These are phyloP conservation scores for Parastagonospora nodorum DNA, from an alignment of 2,329 filamentous ascomycete species.

Conservation along the genomic window DNA sequence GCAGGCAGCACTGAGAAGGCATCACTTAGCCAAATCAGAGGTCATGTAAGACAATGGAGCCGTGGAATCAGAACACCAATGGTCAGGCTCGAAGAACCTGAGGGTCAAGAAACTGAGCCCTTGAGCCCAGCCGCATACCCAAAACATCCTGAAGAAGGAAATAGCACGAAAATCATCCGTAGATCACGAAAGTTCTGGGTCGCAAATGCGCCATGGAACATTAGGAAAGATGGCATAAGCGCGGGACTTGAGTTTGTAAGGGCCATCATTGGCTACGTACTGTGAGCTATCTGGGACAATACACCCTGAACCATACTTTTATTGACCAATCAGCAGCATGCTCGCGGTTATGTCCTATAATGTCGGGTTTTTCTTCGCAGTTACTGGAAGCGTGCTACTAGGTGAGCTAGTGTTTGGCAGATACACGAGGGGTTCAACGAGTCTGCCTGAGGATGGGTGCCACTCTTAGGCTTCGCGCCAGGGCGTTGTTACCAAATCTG, in stretches of 20 bases:
- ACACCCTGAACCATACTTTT: not conserved
- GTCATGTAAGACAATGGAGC: slow-evolving; percentile 21
- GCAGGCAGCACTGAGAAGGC: slow-evolving; percentile 2
- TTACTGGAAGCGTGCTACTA: slow-evolving; percentile 34
- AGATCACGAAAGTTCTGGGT: slow-evolving; percentile 17
- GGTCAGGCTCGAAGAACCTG: slow-evolving; percentile 13
- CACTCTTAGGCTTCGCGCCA: slow-evolving; percentile 17
- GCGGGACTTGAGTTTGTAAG: slow-evolving; percentile 29
- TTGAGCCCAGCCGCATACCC: slow-evolving; percentile 14
- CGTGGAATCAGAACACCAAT: slow-evolving; percentile 5
- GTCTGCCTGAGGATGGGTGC: slow-evolving; percentile 33
- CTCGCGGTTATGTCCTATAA: slow-evolving; percentile 42
- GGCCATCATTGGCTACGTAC: slow-evolving; percentile 34
- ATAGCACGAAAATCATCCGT: not conserved
- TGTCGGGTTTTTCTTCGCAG: slow-evolving; percentile 36
- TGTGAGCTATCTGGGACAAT: slow-evolving; percentile 21
- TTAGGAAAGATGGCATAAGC: slow-evolving; percentile 23
- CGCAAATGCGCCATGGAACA: slow-evolving; percentile 23
- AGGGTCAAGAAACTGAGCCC: slow-evolving; percentile 21
- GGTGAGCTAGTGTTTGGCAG: slow-evolving; percentile 36
- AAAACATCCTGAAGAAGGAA: slow-evolving; percentile 1
- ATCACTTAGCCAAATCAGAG: not conserved
- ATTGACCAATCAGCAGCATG: slow-evolving; percentile 25
- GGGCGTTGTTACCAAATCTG: not conserved
- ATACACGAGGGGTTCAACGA: slow-evolving; percentile 23